Percentiles rank a stretch among this genome's conserved stretches.
Conservation (phyloP, 768 basidiomycete genomes). For the Lactarius deliciosus region DNA sequence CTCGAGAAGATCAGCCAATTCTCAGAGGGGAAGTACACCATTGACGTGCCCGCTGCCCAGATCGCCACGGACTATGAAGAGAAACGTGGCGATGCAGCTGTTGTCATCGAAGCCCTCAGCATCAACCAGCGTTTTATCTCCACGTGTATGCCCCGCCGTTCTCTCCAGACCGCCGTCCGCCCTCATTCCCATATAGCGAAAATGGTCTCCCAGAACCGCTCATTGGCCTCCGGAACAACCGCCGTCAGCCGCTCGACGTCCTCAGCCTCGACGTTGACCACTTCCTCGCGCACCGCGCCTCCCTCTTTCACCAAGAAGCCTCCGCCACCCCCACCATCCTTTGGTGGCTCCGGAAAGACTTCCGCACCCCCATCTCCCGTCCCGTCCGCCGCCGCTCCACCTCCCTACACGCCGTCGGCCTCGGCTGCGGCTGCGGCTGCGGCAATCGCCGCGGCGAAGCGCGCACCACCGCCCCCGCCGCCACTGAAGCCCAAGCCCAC, state of each 20-base stretch:
- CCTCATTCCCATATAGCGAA: slow-evolving; percentile 47
- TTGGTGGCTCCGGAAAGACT: slow-evolving; percentile 46
- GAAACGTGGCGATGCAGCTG: slow-evolving; percentile 81
- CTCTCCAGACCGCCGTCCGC: background rate
- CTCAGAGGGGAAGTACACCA: slow-evolving; percentile 73
- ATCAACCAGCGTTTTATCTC: slow-evolving; percentile 85
- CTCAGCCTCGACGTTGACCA: slow-evolving; percentile 30
- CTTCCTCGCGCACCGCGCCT: slow-evolving; percentile 30
- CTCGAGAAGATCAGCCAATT: slow-evolving; percentile 93
- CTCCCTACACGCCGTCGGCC: slow-evolving; percentile 38
- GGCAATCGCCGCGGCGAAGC: slow-evolving; percentile 54
- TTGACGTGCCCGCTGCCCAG: slow-evolving; percentile 60
- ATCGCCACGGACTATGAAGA: slow-evolving; percentile 77
- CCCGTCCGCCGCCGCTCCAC: slow-evolving; percentile 38
- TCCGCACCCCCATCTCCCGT: slow-evolving; percentile 40
- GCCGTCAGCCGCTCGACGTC: slow-evolving; percentile 25
- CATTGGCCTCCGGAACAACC: background rate
- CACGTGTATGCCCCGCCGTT: slow-evolving; percentile 60
- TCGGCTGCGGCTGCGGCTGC: slow-evolving; percentile 32
- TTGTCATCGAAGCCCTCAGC: slow-evolving; percentile 71
- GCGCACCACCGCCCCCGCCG: slow-evolving; percentile 89
- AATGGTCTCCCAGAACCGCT: slow-evolving; percentile 58
- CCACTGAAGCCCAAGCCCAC: slow-evolving; percentile 80
- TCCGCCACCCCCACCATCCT: slow-evolving; percentile 34
- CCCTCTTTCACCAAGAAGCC: slow-evolving; percentile 27